Base-by-base conservation (phyloP, 805 yeast genomes). In the Candida dendrica region DNA sequence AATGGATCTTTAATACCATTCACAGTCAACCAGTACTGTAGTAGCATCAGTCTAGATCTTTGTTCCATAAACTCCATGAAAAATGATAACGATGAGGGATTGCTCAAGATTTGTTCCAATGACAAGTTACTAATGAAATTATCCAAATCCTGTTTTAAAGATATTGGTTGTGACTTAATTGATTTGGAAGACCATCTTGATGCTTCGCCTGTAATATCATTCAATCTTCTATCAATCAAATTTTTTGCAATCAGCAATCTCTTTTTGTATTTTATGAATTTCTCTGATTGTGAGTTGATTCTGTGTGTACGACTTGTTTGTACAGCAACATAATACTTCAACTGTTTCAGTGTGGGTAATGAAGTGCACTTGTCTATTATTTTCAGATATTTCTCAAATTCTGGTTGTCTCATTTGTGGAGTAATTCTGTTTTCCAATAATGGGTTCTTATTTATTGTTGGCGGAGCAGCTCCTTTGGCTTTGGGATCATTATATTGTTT, bases 1-100 rank as follows among this genome's bases (percentile, higher is more conserved):
- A 89, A 59, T 0, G 96, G 95, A 38, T 84, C 84, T 50, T 79
- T 77, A 32, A 86, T 71, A 0, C 74, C 68, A 46, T 86, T 84
- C 3, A 87, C 81, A 2, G 75, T 71, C 4, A 74, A 56, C 87
- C 89, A 84, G 46, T 77, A 79, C 36, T 79, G 80, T 4, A 87
- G 53, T 24, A 79, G 54, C 0, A 61, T 61, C 1, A 69, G 60
- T 37, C 76, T 58, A 4, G 65, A 58, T 16, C 77, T 53, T 39
- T 68, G 71, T 27, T 74, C 77, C 81, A 79, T 75, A 48, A 71
- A 78, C 39, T 71, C 77, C 64, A 65, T 70, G 45, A 78, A 78
- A 38, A 65, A 71, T 1, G 75, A 61, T 6, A 75, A 53, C 6
- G 75, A 69, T 0, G 70, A 52, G 2, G 79, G 69, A 44, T 75